Evolutionary conservation across 169 alveolate species (phyloP), one percentile per base, ranked within the genome.

Genomic region (Plasmodium inui): DNA sequence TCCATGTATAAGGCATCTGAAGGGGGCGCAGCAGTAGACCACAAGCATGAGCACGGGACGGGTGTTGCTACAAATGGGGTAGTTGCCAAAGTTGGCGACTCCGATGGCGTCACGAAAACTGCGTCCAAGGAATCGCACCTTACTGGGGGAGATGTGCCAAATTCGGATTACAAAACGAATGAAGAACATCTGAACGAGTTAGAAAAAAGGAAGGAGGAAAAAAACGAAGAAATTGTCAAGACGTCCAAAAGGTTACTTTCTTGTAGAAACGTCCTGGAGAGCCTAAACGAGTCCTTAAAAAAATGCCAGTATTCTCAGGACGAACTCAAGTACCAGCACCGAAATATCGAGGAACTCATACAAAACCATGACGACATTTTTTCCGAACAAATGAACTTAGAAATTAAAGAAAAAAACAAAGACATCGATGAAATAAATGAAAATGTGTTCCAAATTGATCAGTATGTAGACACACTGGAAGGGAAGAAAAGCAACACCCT

Each of bases 331-430:
- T 61, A 78, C 70, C 57, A 89, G 37, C 39, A 78, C n/a, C 57
- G 82, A 89, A 89, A 89, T 53, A 39, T 89, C 19, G 74, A 89
- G 50, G 94, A 89, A 17, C 44, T 89, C 0, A 79, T 73, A 26
- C 76, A 79, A 2, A 89, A 89, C 53, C 94, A 89, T 89, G 89
- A 79, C 22, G 79, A 79, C 34, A 79, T 89, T 5, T 89, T 89
- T 89, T 57, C 90, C 0, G 90, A 89, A 89, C 94, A 89, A 79
- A 12, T 89, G 32, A 90, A 89, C 22, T 22, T 80, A 12, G 89
- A 89, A 89, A 89, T 89, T 57, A 89, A 73, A 55, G 94, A 89
- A 41, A 85, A 85, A 85, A 85, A 85, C 37, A 85, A 73, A 30
- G 85, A 73, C 12, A 73, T 85, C 22, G 30, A 61, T 14, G 79